Evolutionary conservation across 208 protist species (phyloP).

Genomic region (Acanthamoeba healyi): DNA sequence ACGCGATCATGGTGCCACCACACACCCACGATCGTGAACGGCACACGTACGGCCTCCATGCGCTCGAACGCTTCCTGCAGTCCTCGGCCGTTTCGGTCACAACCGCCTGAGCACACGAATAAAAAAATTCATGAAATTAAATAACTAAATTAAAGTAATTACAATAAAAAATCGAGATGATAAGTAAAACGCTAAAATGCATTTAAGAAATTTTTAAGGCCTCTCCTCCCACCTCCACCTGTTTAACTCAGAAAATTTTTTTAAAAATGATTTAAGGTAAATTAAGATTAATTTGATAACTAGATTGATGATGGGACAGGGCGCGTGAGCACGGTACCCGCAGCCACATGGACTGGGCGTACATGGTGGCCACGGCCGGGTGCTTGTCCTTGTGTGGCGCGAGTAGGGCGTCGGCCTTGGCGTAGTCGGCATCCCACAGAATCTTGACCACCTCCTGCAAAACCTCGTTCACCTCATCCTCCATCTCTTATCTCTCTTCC

Average conservation of each 20-base stretch:
- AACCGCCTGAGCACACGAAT: background rate
- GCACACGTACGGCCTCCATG: background rate
- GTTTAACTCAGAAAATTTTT: background rate
- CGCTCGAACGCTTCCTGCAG: constrained; percentile 4
- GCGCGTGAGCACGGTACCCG: background rate
- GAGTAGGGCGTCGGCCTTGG: background rate
- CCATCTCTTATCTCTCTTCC: too few relatives aligned
- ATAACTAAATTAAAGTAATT: background rate
- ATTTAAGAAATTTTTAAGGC: too few relatives aligned
- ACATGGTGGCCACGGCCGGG: constrained; percentile 36
- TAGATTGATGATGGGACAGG: background rate
- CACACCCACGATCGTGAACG: background rate
- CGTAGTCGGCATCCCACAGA: constrained; percentile 2
- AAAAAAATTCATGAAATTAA: background rate
- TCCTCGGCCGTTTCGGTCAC: background rate
- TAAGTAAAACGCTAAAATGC: too few relatives aligned
- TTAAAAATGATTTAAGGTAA: background rate
- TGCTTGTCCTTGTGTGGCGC: background rate
- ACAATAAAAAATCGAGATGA: too few relatives aligned
- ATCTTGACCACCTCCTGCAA: background rate
- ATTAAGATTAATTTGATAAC: background rate
- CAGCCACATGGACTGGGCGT: constrained; percentile 47
- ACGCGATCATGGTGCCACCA: too few relatives aligned
- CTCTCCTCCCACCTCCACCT: too few relatives aligned
- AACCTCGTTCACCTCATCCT: background rate